phyloP scores from a whole-genome alignment of 306 rosid genomes.

The Ochetophila trinervis region DNA sequence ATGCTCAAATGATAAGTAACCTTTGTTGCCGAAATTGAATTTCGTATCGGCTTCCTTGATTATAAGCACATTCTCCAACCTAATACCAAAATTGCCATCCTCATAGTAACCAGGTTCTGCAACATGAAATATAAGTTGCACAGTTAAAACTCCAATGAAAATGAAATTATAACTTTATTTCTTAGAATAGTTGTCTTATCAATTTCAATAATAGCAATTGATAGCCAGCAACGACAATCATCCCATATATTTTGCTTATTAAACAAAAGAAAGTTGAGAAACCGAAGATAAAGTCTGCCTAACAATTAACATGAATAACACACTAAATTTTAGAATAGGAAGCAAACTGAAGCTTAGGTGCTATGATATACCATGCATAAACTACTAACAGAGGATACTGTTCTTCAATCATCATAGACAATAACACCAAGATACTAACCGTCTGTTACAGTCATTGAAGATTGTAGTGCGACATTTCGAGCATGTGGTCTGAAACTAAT shows the following conservation, averaged over 20 bases:
- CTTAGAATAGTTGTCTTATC: no score
- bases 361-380: no score
- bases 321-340: no score
- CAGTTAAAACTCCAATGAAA: background rate
- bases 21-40: constrained; percentile 87
- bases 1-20: constrained; percentile 87
- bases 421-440: constrained; percentile 52
- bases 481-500: constrained; percentile 94
- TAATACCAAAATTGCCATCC: constrained; percentile 86
- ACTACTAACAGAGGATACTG: no score
- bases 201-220: no score
- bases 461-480: constrained; percentile 83
- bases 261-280: no score
- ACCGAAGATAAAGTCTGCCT: no score
- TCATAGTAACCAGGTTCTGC: constrained; percentile 98
- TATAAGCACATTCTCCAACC: constrained; percentile 96
- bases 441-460: constrained; percentile 93
- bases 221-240: no score
- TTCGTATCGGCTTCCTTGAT: constrained; percentile 74
- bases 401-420: background rate
- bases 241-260: no score
- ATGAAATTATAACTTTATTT: no score
- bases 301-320: no score
- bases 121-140: constrained; percentile 16
- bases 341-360: no score